A percentile compares a stretch with the other conserved stretches of the same genome.
These are phyloP conservation scores for Diplodia seriata DNA, from an alignment of 2,329 filamentous ascomycete genomes.

Conservation along the genomic window DNA sequence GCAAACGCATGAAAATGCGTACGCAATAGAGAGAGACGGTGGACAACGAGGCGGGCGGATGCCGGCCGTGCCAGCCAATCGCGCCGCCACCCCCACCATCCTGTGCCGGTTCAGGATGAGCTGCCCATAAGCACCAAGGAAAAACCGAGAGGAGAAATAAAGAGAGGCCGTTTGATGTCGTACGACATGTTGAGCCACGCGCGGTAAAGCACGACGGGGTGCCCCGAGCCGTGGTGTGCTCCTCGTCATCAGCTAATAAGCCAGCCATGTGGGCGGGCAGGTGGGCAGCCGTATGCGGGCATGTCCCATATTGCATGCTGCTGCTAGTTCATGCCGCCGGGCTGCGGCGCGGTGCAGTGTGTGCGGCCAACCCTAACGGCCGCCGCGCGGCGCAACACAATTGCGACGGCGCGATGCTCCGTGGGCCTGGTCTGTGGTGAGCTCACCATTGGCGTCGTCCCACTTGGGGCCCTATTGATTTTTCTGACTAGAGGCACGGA, in stretches of 20 bases:
- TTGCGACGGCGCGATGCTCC: constrained; percentile 11
- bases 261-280: background rate
- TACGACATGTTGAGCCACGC: constrained; percentile 18
- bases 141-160: background rate
- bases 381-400: constrained; percentile 6
- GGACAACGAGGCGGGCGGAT: constrained; percentile 11
- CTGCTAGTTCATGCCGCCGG: background rate
- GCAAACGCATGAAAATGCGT: too few relatives aligned
- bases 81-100: constrained; percentile 19
- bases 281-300: constrained; percentile 15
- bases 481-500: background rate
- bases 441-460: background rate
- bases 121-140: constrained; percentile 7
- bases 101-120: background rate
- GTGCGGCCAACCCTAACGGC: background rate
- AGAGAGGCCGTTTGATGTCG: constrained; percentile 10
- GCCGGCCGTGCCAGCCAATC: constrained; percentile 5
- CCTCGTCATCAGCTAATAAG: constrained; percentile 25
- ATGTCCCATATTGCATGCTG: constrained; percentile 20
- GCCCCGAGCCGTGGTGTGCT: constrained; percentile 25
- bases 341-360: too few relatives aligned
- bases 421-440: constrained; percentile 12
- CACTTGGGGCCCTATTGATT: constrained; percentile 18
- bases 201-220: constrained; percentile 2
- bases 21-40: background rate